Evolutionary conservation across 345 rosid genomes (phyloP), one percentile per base, ranked within the genome.

Genomic region (Citrus sp.): DNA sequence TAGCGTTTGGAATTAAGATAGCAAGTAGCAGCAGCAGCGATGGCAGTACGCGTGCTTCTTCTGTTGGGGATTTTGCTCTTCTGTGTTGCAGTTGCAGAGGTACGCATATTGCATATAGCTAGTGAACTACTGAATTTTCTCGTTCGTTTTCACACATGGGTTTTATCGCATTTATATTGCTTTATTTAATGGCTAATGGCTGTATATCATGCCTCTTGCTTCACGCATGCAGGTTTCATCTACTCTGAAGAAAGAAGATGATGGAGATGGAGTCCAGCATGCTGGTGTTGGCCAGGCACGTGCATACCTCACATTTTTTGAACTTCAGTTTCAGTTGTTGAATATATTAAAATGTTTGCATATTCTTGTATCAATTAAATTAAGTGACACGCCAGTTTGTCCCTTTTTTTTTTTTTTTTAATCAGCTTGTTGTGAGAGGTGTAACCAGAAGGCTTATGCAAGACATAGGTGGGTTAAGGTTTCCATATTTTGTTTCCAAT

Each of bases 391-490:
- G 27, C 49, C 9, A 9, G 56, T 18, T 60, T 28, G 21, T 28
- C 28, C 42, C 1, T 8, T 7, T 21, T 7, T 8, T 7, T 8
- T 9, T 40, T 0, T 2, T 14, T 1, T 7, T 54, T 38, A 8
- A 6, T 10, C 70, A 82, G 79, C 60, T 75, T 70, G 16, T 75
- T 38, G 84, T 82, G 19, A 80, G 66, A 71, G 85, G 75, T 74
- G 82, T 69, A 32, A 82, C 69, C 78, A 85, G 87, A 24, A 80
- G 85, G 78, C 82, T 82, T 4, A 82, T 85, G 87, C 87, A 82
- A 68, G 80, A 85, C 19, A 75, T 85, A 56, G 87, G 87, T 85
- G 71, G 16, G 80, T 40, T 32, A 46, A 42, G 21, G 21, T 49
- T 14, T 49, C 19, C 19, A 49, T 14, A 40, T 40, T 40, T 9